Base-by-base conservation (phyloP, 768 basidiomycete species). In the Neoboletus brunneissimus region DNA sequence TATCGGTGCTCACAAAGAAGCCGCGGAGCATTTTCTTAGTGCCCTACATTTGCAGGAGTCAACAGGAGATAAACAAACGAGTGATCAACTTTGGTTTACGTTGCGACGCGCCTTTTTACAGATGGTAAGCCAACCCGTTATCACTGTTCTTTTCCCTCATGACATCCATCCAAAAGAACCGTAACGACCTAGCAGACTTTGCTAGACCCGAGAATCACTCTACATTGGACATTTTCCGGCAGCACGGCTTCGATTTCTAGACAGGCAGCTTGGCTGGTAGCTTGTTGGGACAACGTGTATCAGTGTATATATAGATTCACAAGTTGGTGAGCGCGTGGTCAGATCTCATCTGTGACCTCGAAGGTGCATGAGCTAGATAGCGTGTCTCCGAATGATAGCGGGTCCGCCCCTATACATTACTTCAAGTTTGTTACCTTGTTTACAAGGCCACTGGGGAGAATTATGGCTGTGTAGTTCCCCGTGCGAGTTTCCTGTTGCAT, bases 1-100 rank as follows among this genome's bases (percentile, higher is more conserved):
- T 69, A 96, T 98, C 50, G 95, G 94, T 10, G 93, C 94, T 10
- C 82, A 91, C 72, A 88, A 91, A 67, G 97, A 99, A 75, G 95
- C 97, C 1, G 92, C 93, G 5, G 97, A 99, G 64, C 97, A 99
- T 73, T 90, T 97, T 68, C 76, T 97, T 50, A 87, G 89, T 58
- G 94, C 92, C 0, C 74, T 97, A 38, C 81, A 81, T 13, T 77
- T 94, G 67, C 94, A 96, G 64, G 86, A 89, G 64, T 73, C 83
- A 10, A 81, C 81, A 1, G 83, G 63, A n/a, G 68, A 76, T 56
- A 85, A 79, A 54, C 86, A 84, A 65, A 89, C 86, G 47, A 93
- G 89, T 57, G 84, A 88, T 54, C 89, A 93, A 60, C 76, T 98
- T 32, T 98, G 94, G 97, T 80, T 83, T 52, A 98, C 96, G 31